Evolutionary conservation across 1,139 yeast species (phyloP).

Genomic region (Pichia kudriavzevii): DNA sequence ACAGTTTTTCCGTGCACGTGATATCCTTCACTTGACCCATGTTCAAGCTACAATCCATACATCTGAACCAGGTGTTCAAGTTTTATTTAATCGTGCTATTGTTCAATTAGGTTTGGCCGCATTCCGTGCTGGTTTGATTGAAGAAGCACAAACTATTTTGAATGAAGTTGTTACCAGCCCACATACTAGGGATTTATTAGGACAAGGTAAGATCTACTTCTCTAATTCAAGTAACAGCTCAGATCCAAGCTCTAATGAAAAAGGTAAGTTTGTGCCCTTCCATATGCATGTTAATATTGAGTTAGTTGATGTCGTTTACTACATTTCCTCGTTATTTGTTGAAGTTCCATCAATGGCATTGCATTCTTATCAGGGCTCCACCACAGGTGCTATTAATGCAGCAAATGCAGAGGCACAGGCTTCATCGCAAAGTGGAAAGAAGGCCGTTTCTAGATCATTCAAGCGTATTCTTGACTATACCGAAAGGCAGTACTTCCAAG

Average conservation of each 20-base stretch:
- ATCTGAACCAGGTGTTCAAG: conserved; percentile 82
- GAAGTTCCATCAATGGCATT: conserved; percentile 83
- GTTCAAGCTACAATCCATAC: conserved; percentile 75
- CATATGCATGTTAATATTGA: conserved; percentile 97
- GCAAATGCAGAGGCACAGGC: conserved; percentile 33
- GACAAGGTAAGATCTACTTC: conserved; percentile 81
- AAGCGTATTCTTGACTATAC: conserved; percentile 88
- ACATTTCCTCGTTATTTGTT: conserved; percentile 81
- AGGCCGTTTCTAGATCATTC: conserved; percentile 55
- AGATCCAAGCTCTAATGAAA: conserved; percentile 34
- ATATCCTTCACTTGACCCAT: conserved; percentile 78
- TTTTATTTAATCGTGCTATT: conserved; percentile 87
- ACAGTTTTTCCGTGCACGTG: conserved; percentile 77
- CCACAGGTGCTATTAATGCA: conserved; percentile 32
- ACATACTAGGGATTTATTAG: conserved; percentile 85
- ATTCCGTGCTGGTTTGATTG: conserved; percentile 80
- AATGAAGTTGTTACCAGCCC: conserved; percentile 84
- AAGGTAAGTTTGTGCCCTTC: conserved; percentile 87
- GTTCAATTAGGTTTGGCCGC: conserved; percentile 96
- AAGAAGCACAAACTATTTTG: conserved; percentile 80
- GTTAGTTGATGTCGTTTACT: conserved; percentile 86
- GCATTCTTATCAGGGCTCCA: conserved; percentile 15
- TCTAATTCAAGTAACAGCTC: conserved; percentile 28
- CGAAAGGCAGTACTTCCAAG: conserved; percentile 91
- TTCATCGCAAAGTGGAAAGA: conserved; percentile 26